These are phyloP conservation scores for Euptelea pleiosperma DNA, from an alignment of 164 flowering plant species.

Conservation along the genomic window DNA sequence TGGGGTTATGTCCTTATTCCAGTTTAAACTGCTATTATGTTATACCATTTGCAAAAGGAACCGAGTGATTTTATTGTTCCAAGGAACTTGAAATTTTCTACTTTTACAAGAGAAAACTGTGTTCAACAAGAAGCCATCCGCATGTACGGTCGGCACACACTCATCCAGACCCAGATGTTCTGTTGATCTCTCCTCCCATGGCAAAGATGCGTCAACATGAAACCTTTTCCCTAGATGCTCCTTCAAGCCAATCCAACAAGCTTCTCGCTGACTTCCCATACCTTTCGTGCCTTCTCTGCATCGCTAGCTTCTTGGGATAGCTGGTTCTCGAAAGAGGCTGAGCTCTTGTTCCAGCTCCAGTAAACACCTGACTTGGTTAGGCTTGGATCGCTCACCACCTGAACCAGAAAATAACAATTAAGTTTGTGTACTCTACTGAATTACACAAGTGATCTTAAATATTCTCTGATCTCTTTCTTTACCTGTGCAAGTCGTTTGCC, in stretches of 20 bases:
- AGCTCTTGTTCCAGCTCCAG: constrained; percentile 99
- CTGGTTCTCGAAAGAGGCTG: constrained; percentile 93
- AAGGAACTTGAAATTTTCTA: not conserved
- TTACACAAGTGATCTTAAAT: not conserved
- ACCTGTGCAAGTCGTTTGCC: constrained; percentile 96
- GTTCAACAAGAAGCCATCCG: constrained; percentile 4
- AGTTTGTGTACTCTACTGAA: not conserved
- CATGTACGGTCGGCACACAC: too few species aligned
- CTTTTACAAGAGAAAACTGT: constrained; percentile 5
- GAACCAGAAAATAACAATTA: constrained; percentile 8
- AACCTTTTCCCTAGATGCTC: too few species aligned
- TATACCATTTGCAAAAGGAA: not conserved
- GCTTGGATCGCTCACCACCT: constrained; percentile 95
- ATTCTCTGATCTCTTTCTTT: not conserved
- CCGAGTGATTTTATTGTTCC: constrained; percentile 2
- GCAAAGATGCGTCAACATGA: not conserved
- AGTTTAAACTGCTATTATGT: too few species aligned
- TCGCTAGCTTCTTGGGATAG: constrained; percentile 93
- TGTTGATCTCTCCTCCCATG: constrained; percentile 2
- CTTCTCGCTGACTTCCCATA: constrained; percentile 97
- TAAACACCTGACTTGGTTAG: constrained; percentile 95
- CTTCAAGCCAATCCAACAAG: constrained; percentile 83
- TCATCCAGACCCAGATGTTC: constrained; percentile 1
- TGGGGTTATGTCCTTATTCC: too few species aligned
- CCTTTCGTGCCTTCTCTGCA: constrained; percentile 78